phyloP scores from a whole-genome alignment of 2,329 filamentous ascomycete species.

The Camillea tinctor region DNA sequence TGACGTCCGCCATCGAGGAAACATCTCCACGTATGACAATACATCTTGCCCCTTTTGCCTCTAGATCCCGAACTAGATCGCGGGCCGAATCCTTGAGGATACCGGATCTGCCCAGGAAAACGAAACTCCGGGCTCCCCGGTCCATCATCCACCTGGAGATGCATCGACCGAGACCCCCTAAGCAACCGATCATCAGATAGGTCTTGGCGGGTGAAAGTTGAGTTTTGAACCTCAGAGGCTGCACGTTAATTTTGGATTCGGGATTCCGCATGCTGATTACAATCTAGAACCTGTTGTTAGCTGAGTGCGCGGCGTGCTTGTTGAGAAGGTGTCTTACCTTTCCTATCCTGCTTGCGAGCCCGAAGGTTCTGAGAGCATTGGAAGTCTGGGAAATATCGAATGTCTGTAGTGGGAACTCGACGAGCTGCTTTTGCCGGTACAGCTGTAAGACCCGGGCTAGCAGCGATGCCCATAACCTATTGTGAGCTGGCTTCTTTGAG shows the following conservation, averaged over 20 bases:
- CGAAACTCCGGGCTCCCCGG: slow-evolving; percentile 28
- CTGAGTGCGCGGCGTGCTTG: too few species aligned
- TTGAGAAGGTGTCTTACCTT: too few species aligned
- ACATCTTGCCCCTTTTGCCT: background rate
- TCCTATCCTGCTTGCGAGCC: too few species aligned
- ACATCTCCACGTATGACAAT: slow-evolving; percentile 16
- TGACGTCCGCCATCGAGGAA: background rate
- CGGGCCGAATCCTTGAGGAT: slow-evolving; percentile 12
- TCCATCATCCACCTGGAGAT: slow-evolving; percentile 25
- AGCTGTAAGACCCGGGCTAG: too few species aligned
- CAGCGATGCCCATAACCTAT: too few species aligned
- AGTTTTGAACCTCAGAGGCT: background rate
- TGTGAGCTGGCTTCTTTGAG: too few species aligned
- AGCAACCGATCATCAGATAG: slow-evolving; percentile 10
- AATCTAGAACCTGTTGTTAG: background rate
- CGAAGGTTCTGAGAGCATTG: too few species aligned
- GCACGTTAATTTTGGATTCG: too few species aligned
- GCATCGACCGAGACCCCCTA: slow-evolving; percentile 28
- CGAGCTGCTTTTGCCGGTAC: too few species aligned
- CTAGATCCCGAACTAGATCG: slow-evolving; percentile 14
- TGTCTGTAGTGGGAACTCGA: too few species aligned
- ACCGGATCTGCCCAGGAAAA: slow-evolving; percentile 32
- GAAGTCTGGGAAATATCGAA: too few species aligned
- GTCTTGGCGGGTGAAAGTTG: slow-evolving; percentile 1
- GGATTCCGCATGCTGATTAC: too few species aligned